Evolutionary conservation across 306 rosid genomes (phyloP).

Genomic region (Crotalaria pallida): DNA sequence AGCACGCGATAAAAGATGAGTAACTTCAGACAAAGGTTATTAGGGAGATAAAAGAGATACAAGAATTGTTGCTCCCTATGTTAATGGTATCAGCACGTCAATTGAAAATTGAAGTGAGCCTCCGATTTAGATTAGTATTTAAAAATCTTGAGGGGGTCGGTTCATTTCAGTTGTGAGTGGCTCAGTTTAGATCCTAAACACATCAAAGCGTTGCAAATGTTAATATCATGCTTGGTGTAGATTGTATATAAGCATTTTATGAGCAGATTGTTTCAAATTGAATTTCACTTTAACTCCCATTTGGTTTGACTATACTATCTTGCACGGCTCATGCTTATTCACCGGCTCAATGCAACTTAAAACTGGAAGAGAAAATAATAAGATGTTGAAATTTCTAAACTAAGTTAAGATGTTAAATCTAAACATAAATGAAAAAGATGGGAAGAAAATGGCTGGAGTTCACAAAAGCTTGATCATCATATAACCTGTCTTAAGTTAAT

Average conservation of each 20-base stretch:
- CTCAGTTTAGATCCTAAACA: conserved; percentile 27
- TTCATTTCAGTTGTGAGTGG: conserved; percentile 19
- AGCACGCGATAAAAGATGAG: neutral
- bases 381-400: neutral
- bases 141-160: conserved; percentile 7
- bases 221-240: conserved; percentile 29
- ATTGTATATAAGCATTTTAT: conserved; percentile 6
- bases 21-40: neutral
- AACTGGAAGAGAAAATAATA: neutral
- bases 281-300: neutral
- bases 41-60: neutral
- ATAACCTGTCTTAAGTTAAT: too few species aligned
- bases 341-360: neutral
- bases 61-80: neutral
- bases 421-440: neutral
- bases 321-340: neutral
- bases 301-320: neutral
- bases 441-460: too few species aligned
- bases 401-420: neutral
- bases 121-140: conserved; percentile 1
- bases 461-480: too few species aligned
- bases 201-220: conserved; percentile 45
- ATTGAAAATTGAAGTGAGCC: conserved; percentile 1
- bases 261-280: neutral
- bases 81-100: neutral